phyloP scores from a whole-genome alignment of 208 protist genomes.

The Trypanosomatidae sp. region DNA sequence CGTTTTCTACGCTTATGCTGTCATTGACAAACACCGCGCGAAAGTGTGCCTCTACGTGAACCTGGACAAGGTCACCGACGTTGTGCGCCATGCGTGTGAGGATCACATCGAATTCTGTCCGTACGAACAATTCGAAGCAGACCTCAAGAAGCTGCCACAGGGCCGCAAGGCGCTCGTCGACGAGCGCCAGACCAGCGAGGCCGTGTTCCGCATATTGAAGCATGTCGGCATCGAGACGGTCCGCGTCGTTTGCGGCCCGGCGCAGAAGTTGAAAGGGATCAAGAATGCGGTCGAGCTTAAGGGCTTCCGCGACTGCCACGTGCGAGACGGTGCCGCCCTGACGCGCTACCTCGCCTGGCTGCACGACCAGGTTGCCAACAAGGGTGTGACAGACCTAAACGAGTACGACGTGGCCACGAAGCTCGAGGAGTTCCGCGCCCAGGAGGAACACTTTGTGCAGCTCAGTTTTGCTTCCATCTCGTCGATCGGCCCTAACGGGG shows the following conservation, averaged over 20 bases:
- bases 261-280: conserved; percentile 83
- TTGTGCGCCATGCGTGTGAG: conserved; percentile 19
- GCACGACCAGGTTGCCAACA: conserved; percentile 54
- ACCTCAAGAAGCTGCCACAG: conserved; percentile 38
- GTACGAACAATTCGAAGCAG: conserved; percentile 72
- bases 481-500: conserved; percentile 87
- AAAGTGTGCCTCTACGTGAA: conserved; percentile 43
- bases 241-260: conserved; percentile 61
- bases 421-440: conserved; percentile 78
- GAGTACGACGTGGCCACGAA: conserved; percentile 84
- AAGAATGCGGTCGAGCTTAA: conserved; percentile 93
- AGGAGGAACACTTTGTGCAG: conserved; percentile 81
- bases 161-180: conserved; percentile 63
- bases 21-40: conserved; percentile 45
- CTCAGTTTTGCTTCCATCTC: conserved; percentile 95
- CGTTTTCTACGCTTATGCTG: conserved; percentile 88
- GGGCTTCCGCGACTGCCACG: conserved; percentile 91
- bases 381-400: conserved; percentile 65
- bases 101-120: conserved; percentile 51
- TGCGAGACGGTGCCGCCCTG: conserved; percentile 93
- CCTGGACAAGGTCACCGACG: conserved; percentile 27
- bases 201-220: conserved; percentile 47
- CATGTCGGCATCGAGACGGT: conserved; percentile 28
- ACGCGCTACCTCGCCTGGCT: conserved; percentile 94
- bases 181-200: conserved; percentile 72